These are phyloP conservation scores for Calonectria honghensis DNA, from an alignment of 2,329 filamentous ascomycete species.

Conservation along the genomic window DNA sequence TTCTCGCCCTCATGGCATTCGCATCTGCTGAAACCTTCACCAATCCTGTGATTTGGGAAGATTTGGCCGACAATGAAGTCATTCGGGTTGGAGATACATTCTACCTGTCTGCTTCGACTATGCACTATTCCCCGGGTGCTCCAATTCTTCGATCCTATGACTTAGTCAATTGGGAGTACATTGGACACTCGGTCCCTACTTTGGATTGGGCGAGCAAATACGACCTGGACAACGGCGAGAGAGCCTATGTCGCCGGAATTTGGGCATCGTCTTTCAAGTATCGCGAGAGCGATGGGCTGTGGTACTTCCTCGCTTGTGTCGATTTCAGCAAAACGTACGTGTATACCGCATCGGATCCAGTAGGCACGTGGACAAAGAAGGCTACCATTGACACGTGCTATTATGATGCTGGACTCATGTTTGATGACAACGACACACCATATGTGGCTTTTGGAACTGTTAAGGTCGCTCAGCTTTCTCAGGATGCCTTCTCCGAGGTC, in stretches of 20 bases:
- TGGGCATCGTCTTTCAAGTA: constrained; percentile 75
- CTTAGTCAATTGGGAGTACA: constrained; percentile 70
- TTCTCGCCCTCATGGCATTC: neutral
- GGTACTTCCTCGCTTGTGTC: constrained; percentile 76
- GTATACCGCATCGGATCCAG: constrained; percentile 66
- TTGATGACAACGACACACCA: constrained; percentile 76
- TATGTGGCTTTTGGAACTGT: constrained; percentile 75
- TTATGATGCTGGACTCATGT: constrained; percentile 75
- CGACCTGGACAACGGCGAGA: constrained; percentile 63
- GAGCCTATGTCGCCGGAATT: constrained; percentile 70
- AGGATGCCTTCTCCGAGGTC: constrained; percentile 67
- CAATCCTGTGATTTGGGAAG: constrained; percentile 74
- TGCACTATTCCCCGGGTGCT: constrained; percentile 74
- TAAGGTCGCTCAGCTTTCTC: constrained; percentile 69
- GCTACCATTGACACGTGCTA: constrained; percentile 67
- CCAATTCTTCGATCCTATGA: constrained; percentile 74
- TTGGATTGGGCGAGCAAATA: constrained; percentile 70
- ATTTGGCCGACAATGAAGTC: constrained; percentile 73
- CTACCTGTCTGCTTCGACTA: constrained; percentile 74
- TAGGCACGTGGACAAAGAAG: constrained; percentile 65
- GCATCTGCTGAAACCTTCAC: constrained; percentile 55
- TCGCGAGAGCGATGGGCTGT: constrained; percentile 67
- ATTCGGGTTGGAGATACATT: constrained; percentile 69
- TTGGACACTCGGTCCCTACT: constrained; percentile 66
- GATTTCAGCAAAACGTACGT: constrained; percentile 71